phyloP scores from a whole-genome alignment of 2,329 filamentous ascomycete species.

The Ophiostoma perfectum region DNA sequence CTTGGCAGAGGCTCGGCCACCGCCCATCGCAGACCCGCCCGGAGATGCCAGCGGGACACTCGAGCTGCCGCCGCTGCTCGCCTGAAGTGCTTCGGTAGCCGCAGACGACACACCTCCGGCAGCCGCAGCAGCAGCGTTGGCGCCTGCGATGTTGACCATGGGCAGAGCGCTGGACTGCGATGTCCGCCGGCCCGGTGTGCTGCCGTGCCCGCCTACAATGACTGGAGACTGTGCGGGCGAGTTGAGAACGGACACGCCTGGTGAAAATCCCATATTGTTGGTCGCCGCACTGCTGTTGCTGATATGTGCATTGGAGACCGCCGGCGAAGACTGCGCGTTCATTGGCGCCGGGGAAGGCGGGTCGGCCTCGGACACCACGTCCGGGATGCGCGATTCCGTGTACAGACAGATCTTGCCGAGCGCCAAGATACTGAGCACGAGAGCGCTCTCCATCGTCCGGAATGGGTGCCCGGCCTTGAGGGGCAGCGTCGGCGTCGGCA shows the following conservation, averaged over 20 bases:
- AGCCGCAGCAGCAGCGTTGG: neutral
- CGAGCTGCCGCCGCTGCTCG: neutral
- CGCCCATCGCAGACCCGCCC: neutral
- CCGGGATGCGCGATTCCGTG: constrained; percentile 47
- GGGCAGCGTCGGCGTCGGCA: constrained; percentile 23
- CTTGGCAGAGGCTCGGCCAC: neutral
- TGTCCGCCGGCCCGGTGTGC: constrained; percentile 45
- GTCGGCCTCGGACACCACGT: constrained; percentile 48
- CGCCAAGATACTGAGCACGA: constrained; percentile 77
- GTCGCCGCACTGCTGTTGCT: neutral
- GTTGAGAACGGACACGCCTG: constrained; percentile 36
- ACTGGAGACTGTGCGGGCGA: constrained; percentile 45
- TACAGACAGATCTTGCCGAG: constrained; percentile 73
- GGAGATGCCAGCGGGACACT: neutral
- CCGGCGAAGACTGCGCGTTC: constrained; percentile 27
- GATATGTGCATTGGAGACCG: neutral
- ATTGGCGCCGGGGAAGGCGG: neutral
- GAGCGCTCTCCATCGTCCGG: constrained; percentile 69
- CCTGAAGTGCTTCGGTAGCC: neutral
- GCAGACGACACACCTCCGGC: neutral
- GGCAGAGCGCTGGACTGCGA: constrained; percentile 43
- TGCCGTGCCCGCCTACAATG: constrained; percentile 45
- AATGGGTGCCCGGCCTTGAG: constrained; percentile 47
- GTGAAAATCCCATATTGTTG: constrained; percentile 45
- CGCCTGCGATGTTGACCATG: constrained; percentile 1